Percentiles rank a stretch among this genome's conserved stretches.
phyloP scores from a whole-genome alignment of 2,329 filamentous ascomycete genomes.

The Hypoxylon sp. region DNA sequence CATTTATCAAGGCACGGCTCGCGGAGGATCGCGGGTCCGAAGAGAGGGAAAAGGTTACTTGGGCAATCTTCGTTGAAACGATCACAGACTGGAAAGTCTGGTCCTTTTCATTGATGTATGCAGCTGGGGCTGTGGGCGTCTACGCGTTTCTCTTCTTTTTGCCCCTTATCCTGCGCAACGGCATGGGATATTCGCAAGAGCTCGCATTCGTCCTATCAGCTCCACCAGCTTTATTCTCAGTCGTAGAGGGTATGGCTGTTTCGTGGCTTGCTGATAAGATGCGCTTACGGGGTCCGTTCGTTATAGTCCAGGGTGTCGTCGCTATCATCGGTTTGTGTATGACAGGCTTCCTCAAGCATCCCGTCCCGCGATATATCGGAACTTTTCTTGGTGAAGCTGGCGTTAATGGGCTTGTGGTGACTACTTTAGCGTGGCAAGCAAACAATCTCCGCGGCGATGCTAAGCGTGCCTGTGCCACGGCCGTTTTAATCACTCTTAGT shows the following conservation, averaged over 20 bases:
- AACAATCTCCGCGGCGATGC: constrained; percentile 56
- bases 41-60: constrained; percentile 41
- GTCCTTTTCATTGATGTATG: constrained; percentile 47
- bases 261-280: constrained; percentile 55
- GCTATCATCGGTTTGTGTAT: constrained; percentile 46
- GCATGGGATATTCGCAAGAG: constrained; percentile 45
- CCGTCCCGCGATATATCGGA: constrained; percentile 47
- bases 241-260: constrained; percentile 53
- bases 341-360: constrained; percentile 44
- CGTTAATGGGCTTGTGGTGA: constrained; percentile 52
- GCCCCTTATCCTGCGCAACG: constrained; percentile 44
- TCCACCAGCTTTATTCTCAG: constrained; percentile 55
- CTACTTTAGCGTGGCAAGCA: constrained; percentile 50
- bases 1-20: constrained; percentile 51
- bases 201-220: constrained; percentile 56
- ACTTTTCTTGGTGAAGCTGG: constrained; percentile 54
- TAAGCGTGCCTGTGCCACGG: constrained; percentile 42
- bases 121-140: constrained; percentile 45
- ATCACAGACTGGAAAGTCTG: constrained; percentile 46
- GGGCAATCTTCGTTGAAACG: constrained; percentile 40
- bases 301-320: constrained; percentile 42
- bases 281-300: constrained; percentile 48
- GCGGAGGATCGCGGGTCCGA: constrained; percentile 49
- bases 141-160: constrained; percentile 49
- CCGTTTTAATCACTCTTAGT: constrained; percentile 41